Evolutionary conservation across 2,329 filamentous ascomycete genomes (phyloP).

Genomic region (Alternaria burnsii): DNA sequence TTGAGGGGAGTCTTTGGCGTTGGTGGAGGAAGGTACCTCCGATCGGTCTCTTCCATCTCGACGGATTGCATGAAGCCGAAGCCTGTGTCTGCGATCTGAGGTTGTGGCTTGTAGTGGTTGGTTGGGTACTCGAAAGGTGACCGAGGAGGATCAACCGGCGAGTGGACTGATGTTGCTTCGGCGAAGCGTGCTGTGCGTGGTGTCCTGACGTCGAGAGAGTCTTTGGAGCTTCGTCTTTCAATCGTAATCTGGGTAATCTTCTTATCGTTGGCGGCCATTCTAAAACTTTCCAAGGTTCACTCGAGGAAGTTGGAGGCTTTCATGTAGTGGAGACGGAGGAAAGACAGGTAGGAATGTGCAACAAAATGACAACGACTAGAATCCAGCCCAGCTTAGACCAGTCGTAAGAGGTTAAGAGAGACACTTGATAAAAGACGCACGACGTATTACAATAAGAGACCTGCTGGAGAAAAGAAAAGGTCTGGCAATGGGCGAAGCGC

Average conservation of each 20-base stretch:
- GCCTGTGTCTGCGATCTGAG: constrained; percentile 84
- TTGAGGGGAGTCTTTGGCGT: constrained; percentile 82
- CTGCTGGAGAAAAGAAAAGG: constrained; percentile 50
- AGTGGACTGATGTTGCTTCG: constrained; percentile 81
- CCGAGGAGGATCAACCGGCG: constrained; percentile 70
- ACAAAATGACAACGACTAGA: constrained; percentile 44
- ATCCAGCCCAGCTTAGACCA: constrained; percentile 52
- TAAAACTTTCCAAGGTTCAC: constrained; percentile 46
- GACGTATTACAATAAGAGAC: constrained; percentile 54
- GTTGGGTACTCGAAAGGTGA: constrained; percentile 61
- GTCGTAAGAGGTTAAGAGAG: constrained; percentile 39
- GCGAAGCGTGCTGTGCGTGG: constrained; percentile 81
- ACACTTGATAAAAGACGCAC: constrained; percentile 42
- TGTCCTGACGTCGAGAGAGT: constrained; percentile 63
- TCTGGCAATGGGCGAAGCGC: constrained; percentile 48
- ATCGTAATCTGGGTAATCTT: constrained; percentile 53
- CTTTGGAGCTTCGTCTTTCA: constrained; percentile 52
- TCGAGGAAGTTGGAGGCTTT: constrained; percentile 42
- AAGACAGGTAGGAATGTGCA: constrained; percentile 34
- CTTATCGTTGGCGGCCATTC: constrained; percentile 58
- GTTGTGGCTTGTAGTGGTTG: constrained; percentile 65
- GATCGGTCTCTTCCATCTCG: constrained; percentile 62
- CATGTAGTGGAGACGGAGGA: constrained; percentile 39
- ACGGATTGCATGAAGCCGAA: constrained; percentile 83
- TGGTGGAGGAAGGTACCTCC: constrained; percentile 61